Conservation (phyloP, 148 eudicot genomes). For the Camellia japonica region DNA sequence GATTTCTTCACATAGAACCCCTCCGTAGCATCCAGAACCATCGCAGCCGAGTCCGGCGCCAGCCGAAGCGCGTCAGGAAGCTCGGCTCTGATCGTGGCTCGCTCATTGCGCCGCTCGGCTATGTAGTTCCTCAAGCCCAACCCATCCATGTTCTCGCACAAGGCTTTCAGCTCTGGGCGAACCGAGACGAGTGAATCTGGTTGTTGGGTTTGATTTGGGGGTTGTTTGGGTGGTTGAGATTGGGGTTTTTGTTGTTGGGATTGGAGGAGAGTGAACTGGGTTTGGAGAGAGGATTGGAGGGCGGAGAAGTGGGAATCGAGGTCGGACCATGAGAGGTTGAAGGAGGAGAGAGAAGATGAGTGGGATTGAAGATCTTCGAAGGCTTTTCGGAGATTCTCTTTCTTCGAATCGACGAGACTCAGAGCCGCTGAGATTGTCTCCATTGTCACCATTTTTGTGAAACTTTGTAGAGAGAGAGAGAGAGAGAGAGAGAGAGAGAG, state of each 20-base stretch:
- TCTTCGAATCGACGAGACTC: conserved; percentile 32
- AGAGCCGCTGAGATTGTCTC: conserved; percentile 34
- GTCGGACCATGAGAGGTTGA: conserved; percentile 39
- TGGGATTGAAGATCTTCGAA: conserved; percentile 40
- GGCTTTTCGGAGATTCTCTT: conserved; percentile 32
- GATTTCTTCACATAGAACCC: conserved; percentile 21
- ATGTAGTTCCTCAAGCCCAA: conserved; percentile 30
- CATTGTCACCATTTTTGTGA: conserved; percentile 24
- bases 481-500: not conserved
- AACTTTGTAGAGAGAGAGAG: not conserved
- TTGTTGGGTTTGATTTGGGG: not conserved
- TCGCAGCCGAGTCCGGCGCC: conserved; percentile 29
- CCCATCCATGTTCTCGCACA: conserved; percentile 39
- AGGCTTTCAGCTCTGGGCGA: conserved; percentile 25
- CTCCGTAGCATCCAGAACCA: conserved; percentile 36
- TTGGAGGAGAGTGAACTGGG: conserved; percentile 29
- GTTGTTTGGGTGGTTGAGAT: not conserved
- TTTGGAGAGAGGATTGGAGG: conserved; percentile 24
- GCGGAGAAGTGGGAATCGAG: conserved; percentile 41
- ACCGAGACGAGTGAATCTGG: not conserved
- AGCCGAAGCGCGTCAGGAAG: conserved; percentile 25
- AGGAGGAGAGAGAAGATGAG: conserved; percentile 29
- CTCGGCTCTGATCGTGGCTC: conserved; percentile 21
- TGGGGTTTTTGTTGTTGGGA: conserved; percentile 10
- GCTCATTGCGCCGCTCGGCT: conserved; percentile 21